A percentile compares a stretch with the other conserved stretches of the same genome.
Conservation (phyloP, 2,329 filamentous ascomycete species). For the Neonectria neomacrospora region DNA sequence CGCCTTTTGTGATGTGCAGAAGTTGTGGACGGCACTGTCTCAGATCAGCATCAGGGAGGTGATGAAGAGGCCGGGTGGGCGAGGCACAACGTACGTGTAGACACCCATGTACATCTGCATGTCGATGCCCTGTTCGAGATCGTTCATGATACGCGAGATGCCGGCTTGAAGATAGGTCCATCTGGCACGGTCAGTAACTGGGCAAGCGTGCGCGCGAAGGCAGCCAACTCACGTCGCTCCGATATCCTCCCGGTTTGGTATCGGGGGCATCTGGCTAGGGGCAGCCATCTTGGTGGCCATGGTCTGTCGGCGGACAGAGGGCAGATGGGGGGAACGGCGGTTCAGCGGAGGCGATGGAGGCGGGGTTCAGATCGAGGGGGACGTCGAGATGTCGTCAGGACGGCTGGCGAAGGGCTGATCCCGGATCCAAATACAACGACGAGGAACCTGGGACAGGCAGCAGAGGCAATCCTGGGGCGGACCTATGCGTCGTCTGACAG, state of each 20-base stretch:
- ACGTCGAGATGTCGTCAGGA: slow-evolving; percentile 40
- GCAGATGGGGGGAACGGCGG: slow-evolving; percentile 19
- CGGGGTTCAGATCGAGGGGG: slow-evolving; percentile 43
- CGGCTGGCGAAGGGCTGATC: slow-evolving; percentile 5
- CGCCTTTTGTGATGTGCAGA: slow-evolving; percentile 97
- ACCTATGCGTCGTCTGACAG: slow-evolving; percentile 12
- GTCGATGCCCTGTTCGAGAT: slow-evolving; percentile 91
- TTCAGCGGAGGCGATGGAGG: slow-evolving; percentile 38
- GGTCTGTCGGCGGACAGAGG: slow-evolving; percentile 33
- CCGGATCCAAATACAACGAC: slow-evolving; percentile 5
- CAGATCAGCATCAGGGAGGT: slow-evolving; percentile 49
- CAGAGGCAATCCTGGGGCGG: neutral
- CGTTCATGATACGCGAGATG: slow-evolving; percentile 92
- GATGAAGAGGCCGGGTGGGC: neutral
- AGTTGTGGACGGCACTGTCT: slow-evolving; percentile 90
- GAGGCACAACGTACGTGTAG: slow-evolving; percentile 76
- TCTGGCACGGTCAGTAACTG: slow-evolving; percentile 58
- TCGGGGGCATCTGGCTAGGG: slow-evolving; percentile 62
- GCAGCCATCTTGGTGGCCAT: slow-evolving; percentile 52
- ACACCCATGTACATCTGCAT: slow-evolving; percentile 98
- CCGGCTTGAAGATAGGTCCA: slow-evolving; percentile 91
- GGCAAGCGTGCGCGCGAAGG: neutral
- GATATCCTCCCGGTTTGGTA: slow-evolving; percentile 71
- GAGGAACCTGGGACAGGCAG: slow-evolving; percentile 1
- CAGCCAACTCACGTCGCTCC: slow-evolving; percentile 57